phyloP scores from a whole-genome alignment of 768 basidiomycete species.

The Naganishia onofrii region DNA sequence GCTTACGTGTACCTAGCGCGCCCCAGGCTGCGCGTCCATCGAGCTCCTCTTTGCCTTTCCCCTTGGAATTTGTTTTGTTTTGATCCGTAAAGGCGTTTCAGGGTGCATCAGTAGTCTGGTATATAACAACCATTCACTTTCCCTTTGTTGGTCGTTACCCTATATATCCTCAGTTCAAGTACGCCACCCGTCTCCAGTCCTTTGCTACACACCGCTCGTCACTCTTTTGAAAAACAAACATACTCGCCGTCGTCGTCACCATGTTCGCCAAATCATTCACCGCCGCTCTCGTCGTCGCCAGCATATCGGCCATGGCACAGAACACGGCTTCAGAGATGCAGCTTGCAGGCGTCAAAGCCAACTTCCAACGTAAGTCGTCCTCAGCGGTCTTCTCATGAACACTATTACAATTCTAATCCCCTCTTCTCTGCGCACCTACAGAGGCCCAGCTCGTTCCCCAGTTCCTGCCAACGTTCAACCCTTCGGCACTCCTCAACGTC shows the following conservation, averaged over 20 bases:
- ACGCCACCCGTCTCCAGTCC: no score
- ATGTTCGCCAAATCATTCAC: constrained; percentile 30
- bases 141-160: no score
- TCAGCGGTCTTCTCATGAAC: no score
- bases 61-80: no score
- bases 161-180: no score
- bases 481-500: constrained; percentile 61
- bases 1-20: no score
- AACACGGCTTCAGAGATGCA: constrained; percentile 54
- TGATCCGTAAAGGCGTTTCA: no score
- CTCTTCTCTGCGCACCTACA: constrained; percentile 22
- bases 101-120: no score
- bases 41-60: no score
- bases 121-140: no score
- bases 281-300: constrained; percentile 22
- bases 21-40: no score
- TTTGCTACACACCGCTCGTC: not conserved
- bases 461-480: constrained; percentile 63
- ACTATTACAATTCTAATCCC: no score
- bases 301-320: constrained; percentile 21
- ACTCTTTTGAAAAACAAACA: not conserved
- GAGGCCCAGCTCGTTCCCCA: constrained; percentile 61
- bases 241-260: not conserved
- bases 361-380: constrained; percentile 57
- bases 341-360: constrained; percentile 65